phyloP scores from a whole-genome alignment of 2,329 filamentous ascomycete species.

The Mycocentrospora acerina region DNA sequence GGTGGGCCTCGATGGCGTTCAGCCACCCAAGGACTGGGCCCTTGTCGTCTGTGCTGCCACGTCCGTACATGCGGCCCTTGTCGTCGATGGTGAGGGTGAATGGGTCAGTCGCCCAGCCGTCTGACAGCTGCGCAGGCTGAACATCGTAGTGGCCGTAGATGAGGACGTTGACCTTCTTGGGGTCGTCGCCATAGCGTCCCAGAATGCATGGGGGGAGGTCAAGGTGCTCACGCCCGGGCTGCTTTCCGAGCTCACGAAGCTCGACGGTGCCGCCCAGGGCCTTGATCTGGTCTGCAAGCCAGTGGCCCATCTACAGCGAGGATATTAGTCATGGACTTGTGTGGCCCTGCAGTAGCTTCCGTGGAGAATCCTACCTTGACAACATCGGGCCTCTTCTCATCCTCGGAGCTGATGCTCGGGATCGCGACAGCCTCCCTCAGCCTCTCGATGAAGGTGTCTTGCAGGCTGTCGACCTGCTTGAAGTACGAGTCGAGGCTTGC shows the following conservation, averaged over 20 bases:
- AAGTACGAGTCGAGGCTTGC: constrained; percentile 95
- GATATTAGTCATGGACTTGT: constrained; percentile 1
- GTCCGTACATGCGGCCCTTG: constrained; percentile 93
- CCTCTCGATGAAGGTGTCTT: constrained; percentile 83
- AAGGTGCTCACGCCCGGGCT: constrained; percentile 86
- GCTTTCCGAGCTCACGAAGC: constrained; percentile 82
- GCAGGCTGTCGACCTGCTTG: constrained; percentile 81
- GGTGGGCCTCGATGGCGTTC: constrained; percentile 96
- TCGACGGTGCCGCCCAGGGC: constrained; percentile 83
- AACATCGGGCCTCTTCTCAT: constrained; percentile 85
- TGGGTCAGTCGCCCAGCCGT: constrained; percentile 94
- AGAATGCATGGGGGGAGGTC: constrained; percentile 91
- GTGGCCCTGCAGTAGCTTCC: not conserved
- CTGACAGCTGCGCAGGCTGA: constrained; percentile 87
- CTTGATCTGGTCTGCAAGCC: constrained; percentile 80
- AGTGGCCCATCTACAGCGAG: constrained; percentile 75
- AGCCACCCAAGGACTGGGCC: constrained; percentile 96
- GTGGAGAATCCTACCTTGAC: constrained; percentile 60
- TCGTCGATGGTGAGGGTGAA: constrained; percentile 86
- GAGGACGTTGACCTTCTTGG: constrained; percentile 89
- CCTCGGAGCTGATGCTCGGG: constrained; percentile 91
- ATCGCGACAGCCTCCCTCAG: constrained; percentile 92
- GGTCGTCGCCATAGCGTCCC: constrained; percentile 87
- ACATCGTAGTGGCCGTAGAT: constrained; percentile 99
- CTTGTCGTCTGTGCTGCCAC: constrained; percentile 96